phyloP scores from a whole-genome alignment of 2,329 filamentous ascomycete species.

The Beauveria australis region DNA sequence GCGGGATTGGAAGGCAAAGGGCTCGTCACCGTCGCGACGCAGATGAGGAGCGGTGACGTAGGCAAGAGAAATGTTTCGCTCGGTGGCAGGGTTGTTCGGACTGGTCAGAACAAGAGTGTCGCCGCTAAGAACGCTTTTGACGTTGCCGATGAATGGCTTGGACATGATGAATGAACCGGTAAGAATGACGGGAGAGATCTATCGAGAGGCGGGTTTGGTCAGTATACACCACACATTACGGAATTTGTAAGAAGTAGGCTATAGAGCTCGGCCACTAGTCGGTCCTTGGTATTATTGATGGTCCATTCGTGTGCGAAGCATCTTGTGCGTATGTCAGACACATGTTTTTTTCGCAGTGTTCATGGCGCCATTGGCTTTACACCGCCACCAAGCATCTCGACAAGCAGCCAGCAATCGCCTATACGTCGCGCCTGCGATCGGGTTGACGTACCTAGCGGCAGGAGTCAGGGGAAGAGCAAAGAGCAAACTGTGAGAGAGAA shows the following conservation, averaged over 20 bases:
- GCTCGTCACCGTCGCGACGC: slow-evolving; percentile 83
- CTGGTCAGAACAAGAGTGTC: slow-evolving; percentile 83
- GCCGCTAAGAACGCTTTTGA: slow-evolving; percentile 91
- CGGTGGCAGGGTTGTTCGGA: slow-evolving; percentile 70
- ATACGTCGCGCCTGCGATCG: neutral
- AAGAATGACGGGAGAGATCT: slow-evolving; percentile 14
- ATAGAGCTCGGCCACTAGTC: neutral
- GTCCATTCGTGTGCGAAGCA: neutral
- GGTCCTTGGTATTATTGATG: neutral
- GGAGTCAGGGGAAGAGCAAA: neutral
- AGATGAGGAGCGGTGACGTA: slow-evolving; percentile 85
- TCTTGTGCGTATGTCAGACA: neutral
- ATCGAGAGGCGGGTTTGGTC: neutral
- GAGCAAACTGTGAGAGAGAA: neutral
- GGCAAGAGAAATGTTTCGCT: slow-evolving; percentile 82
- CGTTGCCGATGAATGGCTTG: slow-evolving; percentile 57
- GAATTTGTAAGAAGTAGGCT: neutral
- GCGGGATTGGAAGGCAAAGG: slow-evolving; percentile 87
- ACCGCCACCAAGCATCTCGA: slow-evolving; percentile 2
- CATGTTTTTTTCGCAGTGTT: neutral
- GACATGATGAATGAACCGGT: slow-evolving; percentile 32
- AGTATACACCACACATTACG: neutral
- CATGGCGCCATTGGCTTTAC: slow-evolving; percentile 2
- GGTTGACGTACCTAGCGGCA: slow-evolving; percentile 7
- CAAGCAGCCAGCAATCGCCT: neutral